These are phyloP conservation scores for Xylaria cubensis DNA, from an alignment of 495 filamentous ascomycete genomes.

Conservation along the genomic window DNA sequence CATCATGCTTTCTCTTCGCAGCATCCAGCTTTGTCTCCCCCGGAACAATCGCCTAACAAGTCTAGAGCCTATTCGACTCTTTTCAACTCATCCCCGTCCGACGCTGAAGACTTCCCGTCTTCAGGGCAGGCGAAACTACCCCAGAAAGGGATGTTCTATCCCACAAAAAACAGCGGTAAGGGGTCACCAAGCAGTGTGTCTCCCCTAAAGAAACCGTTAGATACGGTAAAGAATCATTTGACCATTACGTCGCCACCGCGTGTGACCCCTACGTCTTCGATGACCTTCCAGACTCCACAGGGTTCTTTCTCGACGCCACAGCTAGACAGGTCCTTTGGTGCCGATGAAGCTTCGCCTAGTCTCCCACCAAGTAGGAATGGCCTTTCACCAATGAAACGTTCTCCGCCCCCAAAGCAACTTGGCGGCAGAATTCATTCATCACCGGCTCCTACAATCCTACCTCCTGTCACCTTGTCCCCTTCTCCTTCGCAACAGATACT, in stretches of 20 bases:
- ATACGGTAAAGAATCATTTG: conserved; percentile 33
- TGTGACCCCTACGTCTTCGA: conserved; percentile 30
- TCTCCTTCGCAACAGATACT: conserved; percentile 57
- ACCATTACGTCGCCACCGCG: conserved; percentile 33
- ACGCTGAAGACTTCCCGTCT: conserved; percentile 17
- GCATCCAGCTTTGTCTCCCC: conserved; percentile 51
- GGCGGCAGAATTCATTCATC: conserved; percentile 35
- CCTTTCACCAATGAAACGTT: conserved; percentile 79
- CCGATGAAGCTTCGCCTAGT: conserved; percentile 40
- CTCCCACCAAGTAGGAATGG: conserved; percentile 66
- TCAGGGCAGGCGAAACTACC: conserved; percentile 32
- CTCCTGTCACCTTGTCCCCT: conserved; percentile 59
- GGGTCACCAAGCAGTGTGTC: conserved; percentile 36
- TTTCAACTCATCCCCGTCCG: conserved; percentile 42
- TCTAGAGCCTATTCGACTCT: conserved; percentile 50
- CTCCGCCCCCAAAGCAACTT: conserved; percentile 49
- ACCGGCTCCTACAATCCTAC: conserved; percentile 51
- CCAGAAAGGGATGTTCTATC: conserved; percentile 40
- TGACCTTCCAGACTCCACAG: conserved; percentile 26
- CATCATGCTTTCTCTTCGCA: conserved; percentile 51
- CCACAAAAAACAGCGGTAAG: conserved; percentile 35
- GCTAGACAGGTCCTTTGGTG: conserved; percentile 29
- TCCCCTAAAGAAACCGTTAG: conserved; percentile 38
- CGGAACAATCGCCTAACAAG: conserved; percentile 47
- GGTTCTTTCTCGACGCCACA: conserved; percentile 38